Base-by-base conservation (phyloP, 2,329 filamentous ascomycete genomes). In the Blastomyces gilchristii region DNA sequence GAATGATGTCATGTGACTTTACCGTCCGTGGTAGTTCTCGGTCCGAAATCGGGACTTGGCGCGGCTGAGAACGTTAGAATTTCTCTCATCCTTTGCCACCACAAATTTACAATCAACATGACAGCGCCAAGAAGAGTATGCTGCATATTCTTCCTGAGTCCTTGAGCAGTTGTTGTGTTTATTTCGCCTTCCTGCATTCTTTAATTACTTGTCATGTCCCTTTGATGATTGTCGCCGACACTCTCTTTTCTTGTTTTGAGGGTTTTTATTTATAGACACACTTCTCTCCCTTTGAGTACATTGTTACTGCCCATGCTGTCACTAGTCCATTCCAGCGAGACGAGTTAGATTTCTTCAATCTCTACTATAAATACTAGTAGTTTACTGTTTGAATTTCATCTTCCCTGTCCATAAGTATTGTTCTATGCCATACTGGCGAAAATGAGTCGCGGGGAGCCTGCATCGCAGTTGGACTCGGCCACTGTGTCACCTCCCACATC, bases 371-470 rank as follows among this genome's bases (percentile, higher is more conserved):
- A 52, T 52, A 57, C 34, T 43, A 43, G 37, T 28, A 41, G 2
- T 28, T 31, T 49, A 9, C 39, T 58, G 12, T 58, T 58, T 45
- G 37, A 22, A 41, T 28, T 16, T 31, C 31, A 28, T 41, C 6
- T 43, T 11, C 14, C n/a, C 11, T 39, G 22, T 45, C 22, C n/a
- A n/a, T 58, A 16, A 39, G 22, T 22, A 16, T 59, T 16, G 1
- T 9, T 34, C 9, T 34, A 4, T 37, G 12, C 14, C 25, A 11
- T 37, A 37, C n/a, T 49, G 12, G 45, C 60, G 50, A 62, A 53
- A 47, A 62, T 62, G 60, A 62, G 60, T 49, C 49, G 47, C 12
- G 50, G 43, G n/a, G 47, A 57, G n/a, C 28, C 60, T 28, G 39
- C 59, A 18, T 28, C 60, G 16, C 57, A 49, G 43, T 59, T 59